Evolutionary conservation across 305 asterid species (phyloP).

Genomic region (Fraxinus latifolia): DNA sequence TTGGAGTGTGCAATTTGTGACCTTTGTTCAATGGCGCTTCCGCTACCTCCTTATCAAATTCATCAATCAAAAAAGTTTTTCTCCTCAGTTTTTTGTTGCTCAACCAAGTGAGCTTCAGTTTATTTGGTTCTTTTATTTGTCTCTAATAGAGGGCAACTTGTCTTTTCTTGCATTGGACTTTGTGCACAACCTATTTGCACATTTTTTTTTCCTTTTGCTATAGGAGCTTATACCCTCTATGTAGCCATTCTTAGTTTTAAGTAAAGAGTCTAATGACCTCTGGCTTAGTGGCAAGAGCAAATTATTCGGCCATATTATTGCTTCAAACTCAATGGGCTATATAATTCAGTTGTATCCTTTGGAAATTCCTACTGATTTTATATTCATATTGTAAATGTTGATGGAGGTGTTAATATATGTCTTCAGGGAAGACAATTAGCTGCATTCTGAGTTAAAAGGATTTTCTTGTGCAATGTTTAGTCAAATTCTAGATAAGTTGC

Average conservation of each 20-base stretch:
- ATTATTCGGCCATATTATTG: not conserved
- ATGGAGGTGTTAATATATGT: not conserved
- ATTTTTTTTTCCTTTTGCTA: not conserved
- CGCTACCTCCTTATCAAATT: not conserved
- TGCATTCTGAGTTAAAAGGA: not conserved
- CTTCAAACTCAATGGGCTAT: not conserved
- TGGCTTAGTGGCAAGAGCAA: not conserved
- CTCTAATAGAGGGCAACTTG: not conserved
- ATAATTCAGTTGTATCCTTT: not conserved
- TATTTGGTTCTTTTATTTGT: not conserved
- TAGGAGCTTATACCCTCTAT: not conserved
- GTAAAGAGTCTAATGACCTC: not conserved
- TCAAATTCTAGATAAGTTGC: not conserved
- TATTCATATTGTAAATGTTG: not conserved
- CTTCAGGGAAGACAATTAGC: not conserved
- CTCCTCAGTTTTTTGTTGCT: not conserved
- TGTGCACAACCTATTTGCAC: not conserved
- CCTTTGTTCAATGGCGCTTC: not conserved
- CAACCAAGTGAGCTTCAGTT: not conserved
- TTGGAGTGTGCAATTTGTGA: not conserved
- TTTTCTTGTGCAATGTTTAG: not conserved
- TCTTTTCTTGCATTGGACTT: not conserved
- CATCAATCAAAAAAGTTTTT: not conserved
- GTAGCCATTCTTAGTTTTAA: not conserved
- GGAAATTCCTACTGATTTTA: not conserved